Percentiles rank a stretch among this genome's conserved stretches.
These are phyloP conservation scores for Eucalyptus regnans DNA, from an alignment of 345 rosid genomes.

Conservation along the genomic window DNA sequence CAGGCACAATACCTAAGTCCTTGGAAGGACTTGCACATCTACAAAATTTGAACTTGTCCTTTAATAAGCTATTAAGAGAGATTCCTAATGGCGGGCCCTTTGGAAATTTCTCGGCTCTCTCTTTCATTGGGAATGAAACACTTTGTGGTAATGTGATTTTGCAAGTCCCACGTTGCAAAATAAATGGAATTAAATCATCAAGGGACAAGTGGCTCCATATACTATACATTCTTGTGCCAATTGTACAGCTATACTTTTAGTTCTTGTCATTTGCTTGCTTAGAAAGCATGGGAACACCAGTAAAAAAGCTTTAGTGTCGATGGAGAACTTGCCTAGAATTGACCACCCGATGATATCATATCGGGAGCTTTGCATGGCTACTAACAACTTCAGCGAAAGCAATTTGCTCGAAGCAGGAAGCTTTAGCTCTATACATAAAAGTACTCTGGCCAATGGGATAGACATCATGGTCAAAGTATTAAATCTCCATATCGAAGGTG, in stretches of 20 bases:
- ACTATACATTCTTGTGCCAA: not conserved
- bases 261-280: not conserved
- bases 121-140: not conserved
- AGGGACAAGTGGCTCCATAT: not conserved
- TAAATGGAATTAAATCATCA: not conserved
- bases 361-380: not conserved
- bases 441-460: not conserved
- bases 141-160: not conserved
- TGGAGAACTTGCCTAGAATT: too few species aligned
- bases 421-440: not conserved
- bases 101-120: not conserved
- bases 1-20: not conserved
- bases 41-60: not conserved
- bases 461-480: not conserved
- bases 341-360: not conserved
- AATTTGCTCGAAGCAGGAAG: not conserved
- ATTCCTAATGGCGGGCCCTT: not conserved
- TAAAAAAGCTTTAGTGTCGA: accelerated
- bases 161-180: not conserved
- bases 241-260: not conserved
- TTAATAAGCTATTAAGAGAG: not conserved
- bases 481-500: not conserved
- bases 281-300: not conserved
- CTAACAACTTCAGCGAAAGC: not conserved
- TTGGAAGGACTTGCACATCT: not conserved